Conservation (phyloP, 73 alveolate species). For the Diophrys sp. region DNA sequence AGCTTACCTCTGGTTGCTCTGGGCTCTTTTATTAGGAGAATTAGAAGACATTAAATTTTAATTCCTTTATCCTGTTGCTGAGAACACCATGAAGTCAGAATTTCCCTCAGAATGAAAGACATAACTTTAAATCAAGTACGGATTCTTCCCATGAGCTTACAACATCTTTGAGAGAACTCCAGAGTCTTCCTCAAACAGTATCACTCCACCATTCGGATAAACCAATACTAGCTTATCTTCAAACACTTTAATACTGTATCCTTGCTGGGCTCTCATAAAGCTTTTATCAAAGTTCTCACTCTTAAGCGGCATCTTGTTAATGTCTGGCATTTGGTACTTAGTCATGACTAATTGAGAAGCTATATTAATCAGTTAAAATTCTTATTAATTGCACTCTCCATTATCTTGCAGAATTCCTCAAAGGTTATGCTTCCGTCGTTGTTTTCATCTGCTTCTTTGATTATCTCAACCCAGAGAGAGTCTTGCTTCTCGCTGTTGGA, state of each 20-base stretch:
- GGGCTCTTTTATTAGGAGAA: neutral
- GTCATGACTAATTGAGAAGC: neutral
- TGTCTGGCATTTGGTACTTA: neutral
- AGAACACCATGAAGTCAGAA: neutral
- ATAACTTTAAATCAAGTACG: neutral
- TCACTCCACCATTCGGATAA: neutral
- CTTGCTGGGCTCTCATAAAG: neutral
- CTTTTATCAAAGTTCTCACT: neutral
- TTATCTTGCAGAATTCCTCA: slow-evolving; percentile 14
- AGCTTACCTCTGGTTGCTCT: neutral
- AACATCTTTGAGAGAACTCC: neutral
- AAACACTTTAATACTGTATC: neutral
- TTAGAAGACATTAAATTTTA: neutral
- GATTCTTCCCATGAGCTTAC: neutral
- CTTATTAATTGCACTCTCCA: slow-evolving; percentile 7
- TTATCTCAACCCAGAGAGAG: slow-evolving; percentile 18
- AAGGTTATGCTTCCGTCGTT: slow-evolving; percentile 11
- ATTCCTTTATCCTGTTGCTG: neutral
- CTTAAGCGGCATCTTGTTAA: neutral
- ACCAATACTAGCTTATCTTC: neutral
- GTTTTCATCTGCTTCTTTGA: slow-evolving; percentile 22
- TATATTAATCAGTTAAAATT: neutral
- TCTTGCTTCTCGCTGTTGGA: slow-evolving; percentile 7
- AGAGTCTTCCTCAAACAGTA: neutral
- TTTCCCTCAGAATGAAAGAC: neutral